A percentile compares a stretch with the other conserved stretches of the same genome.
phyloP scores from a whole-genome alignment of 2,329 filamentous ascomycete genomes.

The Chalaropsis thielavioides region DNA sequence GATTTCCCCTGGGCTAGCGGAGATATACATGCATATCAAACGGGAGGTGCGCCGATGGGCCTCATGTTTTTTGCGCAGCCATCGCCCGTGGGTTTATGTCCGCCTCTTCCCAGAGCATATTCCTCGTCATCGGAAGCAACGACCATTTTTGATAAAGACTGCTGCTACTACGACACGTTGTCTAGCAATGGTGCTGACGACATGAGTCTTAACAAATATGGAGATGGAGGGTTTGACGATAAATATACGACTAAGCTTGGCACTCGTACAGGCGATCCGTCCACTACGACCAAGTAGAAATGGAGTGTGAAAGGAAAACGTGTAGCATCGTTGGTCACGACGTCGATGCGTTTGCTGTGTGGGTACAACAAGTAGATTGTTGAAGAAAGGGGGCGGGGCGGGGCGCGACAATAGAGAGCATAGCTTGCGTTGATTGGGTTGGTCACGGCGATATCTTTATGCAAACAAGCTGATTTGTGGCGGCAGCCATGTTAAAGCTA shows the following conservation, averaged over 20 bases:
- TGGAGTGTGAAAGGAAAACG: background rate
- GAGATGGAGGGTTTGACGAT: background rate
- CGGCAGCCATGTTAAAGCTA: too few species aligned
- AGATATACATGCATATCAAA: background rate
- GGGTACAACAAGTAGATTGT: background rate
- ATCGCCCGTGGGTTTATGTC: background rate
- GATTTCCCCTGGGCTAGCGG: background rate
- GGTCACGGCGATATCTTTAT: background rate
- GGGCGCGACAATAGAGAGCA: background rate
- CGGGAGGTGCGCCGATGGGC: background rate
- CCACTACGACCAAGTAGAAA: background rate
- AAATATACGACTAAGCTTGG: background rate
- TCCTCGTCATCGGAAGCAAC: background rate
- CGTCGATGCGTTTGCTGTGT: background rate
- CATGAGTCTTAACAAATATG: slow-evolving; percentile 4
- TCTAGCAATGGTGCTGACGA: background rate
- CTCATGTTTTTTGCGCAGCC: background rate
- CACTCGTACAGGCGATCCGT: background rate
- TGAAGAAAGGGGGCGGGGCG: background rate
- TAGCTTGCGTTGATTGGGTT: background rate
- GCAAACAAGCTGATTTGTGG: too few species aligned
- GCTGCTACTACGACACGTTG: background rate
- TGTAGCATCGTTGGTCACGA: background rate
- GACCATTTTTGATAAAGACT: background rate
- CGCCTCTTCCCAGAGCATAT: background rate